Conservation (phyloP, 2,329 filamentous ascomycete genomes). For the Sporothrix inflata region DNA sequence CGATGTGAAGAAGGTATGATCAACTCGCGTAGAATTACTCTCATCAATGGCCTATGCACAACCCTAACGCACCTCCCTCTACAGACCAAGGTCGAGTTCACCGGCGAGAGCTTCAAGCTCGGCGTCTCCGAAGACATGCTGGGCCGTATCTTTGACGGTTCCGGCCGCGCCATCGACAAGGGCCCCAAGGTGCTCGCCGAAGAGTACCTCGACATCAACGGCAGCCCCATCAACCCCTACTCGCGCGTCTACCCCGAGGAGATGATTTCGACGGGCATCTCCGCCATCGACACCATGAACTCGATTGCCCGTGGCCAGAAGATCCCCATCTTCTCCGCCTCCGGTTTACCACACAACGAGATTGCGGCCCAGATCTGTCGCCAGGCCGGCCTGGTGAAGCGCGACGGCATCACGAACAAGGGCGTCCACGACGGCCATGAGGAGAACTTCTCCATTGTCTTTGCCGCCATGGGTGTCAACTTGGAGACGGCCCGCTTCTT, state of each 20-base stretch:
- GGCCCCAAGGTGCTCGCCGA: slow-evolving; percentile 97
- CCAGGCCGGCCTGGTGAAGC: slow-evolving; percentile 88
- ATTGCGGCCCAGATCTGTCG: slow-evolving; percentile 98
- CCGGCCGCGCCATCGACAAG: slow-evolving; percentile 97
- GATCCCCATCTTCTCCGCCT: slow-evolving; percentile 98
- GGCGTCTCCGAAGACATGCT: slow-evolving; percentile 99
- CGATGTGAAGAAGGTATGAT: slow-evolving; percentile 92
- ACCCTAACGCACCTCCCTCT: not conserved
- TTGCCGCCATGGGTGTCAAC: slow-evolving; percentile 99
- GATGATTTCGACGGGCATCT: slow-evolving; percentile 99
- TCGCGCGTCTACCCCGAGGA: slow-evolving; percentile 98
- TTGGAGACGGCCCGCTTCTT: slow-evolving; percentile 99
- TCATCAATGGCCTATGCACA: not conserved
- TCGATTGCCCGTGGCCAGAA: slow-evolving; percentile 98
- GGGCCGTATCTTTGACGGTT: slow-evolving; percentile 97
- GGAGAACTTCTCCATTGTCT: slow-evolving; percentile 99
- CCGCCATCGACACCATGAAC: slow-evolving; percentile 98
- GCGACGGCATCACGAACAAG: slow-evolving; percentile 80
- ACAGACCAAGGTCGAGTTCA: slow-evolving; percentile 96
- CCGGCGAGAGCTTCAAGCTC: slow-evolving; percentile 94
- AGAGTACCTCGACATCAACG: slow-evolving; percentile 99
- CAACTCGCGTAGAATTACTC: not conserved
- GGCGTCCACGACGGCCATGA: slow-evolving; percentile 95
- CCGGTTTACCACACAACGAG: slow-evolving; percentile 98
- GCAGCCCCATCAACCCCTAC: slow-evolving; percentile 97